Conservation (phyloP, 2,329 filamentous ascomycete species). For the Phoma sp. region DNA sequence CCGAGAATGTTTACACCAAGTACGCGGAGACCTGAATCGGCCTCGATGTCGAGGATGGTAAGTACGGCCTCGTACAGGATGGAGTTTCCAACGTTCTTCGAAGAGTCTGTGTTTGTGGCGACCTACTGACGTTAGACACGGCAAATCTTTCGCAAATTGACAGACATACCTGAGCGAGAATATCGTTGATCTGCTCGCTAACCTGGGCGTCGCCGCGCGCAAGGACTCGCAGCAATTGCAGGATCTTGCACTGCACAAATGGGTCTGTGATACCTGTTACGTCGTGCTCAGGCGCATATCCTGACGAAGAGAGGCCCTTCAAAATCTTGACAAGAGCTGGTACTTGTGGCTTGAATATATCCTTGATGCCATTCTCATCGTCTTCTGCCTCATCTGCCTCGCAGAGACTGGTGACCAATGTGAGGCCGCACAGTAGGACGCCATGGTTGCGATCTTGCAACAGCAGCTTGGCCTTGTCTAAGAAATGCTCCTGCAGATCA, state of each 20-base stretch:
- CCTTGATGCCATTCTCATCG: constrained; percentile 86
- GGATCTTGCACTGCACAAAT: constrained; percentile 95
- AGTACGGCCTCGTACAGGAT: constrained; percentile 97
- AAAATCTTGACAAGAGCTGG: constrained; percentile 85
- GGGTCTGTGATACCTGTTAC: constrained; percentile 98
- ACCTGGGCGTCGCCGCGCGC: constrained; percentile 84
- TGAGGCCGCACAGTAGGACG: constrained; percentile 89
- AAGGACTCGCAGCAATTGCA: constrained; percentile 83
- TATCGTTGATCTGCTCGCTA: constrained; percentile 98
- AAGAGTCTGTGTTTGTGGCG: constrained; percentile 95
- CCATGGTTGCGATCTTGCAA: constrained; percentile 95
- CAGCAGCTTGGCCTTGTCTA: constrained; percentile 89
- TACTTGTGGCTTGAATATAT: constrained; percentile 88
- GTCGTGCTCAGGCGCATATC: constrained; percentile 97
- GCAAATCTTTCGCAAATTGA: not conserved
- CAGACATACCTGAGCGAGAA: constrained; percentile 75
- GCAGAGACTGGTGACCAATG: constrained; percentile 88
- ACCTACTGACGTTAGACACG: constrained; percentile 58
- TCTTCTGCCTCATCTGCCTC: constrained; percentile 93
- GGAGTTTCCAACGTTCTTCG: constrained; percentile 98
- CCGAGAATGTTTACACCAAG: constrained; percentile 97
- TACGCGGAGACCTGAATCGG: constrained; percentile 91
- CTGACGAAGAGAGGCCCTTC: constrained; percentile 91
- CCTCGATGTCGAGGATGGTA: constrained; percentile 97
- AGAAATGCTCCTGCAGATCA: constrained; percentile 94